phyloP scores from a whole-genome alignment of 2,329 filamentous ascomycete genomes.

The Verticillium nonalfalfae region DNA sequence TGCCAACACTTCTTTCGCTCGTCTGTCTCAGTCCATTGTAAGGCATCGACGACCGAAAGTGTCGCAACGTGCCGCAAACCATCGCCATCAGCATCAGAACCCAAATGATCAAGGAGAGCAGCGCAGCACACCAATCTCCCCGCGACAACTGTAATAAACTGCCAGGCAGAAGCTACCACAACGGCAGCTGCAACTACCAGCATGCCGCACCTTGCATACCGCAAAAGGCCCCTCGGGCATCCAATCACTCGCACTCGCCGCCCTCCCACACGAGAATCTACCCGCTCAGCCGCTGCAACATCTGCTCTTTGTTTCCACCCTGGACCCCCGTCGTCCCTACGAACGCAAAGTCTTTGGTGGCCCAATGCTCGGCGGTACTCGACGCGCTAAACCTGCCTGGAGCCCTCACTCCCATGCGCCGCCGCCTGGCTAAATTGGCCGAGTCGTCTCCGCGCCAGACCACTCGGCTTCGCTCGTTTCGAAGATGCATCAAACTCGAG shows the following conservation, averaged over 20 bases:
- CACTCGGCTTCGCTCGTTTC: not conserved
- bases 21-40: no score
- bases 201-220: not conserved
- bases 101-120: not conserved
- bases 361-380: conserved; percentile 21
- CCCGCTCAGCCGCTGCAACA: conserved; percentile 4
- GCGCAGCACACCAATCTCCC: not conserved
- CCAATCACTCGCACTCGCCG: not conserved
- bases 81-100: not conserved
- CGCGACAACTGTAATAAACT: not conserved
- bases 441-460: conserved; percentile 5
- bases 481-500: not conserved
- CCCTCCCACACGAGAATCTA: conserved; percentile 3
- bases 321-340: not conserved
- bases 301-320: not conserved
- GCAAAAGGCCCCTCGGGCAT: not conserved
- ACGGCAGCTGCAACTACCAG: not conserved
- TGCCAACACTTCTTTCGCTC: no score
- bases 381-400: conserved; percentile 11
- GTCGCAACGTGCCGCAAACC: not conserved
- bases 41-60: not conserved
- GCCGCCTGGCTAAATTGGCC: conserved; percentile 11
- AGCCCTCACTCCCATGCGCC: conserved; percentile 6
- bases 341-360: conserved; percentile 11
- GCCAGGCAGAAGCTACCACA: not conserved